Percentiles rank a stretch among this genome's conserved stretches.
Conservation (phyloP, 176 grass and related monocot species). For the Oryza glumipatula region DNA sequence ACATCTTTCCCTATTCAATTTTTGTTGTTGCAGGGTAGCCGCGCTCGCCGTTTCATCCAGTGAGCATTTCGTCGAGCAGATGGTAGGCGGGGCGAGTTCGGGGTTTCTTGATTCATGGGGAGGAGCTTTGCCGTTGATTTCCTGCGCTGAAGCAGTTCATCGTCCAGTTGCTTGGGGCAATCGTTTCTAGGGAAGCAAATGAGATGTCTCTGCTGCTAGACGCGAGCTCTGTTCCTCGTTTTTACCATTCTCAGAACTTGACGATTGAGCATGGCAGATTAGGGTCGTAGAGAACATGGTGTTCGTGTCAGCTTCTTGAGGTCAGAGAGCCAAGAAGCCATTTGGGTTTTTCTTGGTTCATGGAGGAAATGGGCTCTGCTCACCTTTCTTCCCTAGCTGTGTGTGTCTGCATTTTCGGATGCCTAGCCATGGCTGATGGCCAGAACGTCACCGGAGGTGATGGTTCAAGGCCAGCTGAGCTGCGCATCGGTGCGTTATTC, state of each 20-base stretch:
- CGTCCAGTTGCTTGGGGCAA: too few species aligned
- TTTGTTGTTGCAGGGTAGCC: neutral
- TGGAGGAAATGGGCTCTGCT: conserved; percentile 40
- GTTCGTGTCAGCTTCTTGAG: neutral
- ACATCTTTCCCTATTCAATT: neutral
- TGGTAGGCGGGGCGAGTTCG: neutral
- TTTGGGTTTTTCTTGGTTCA: neutral
- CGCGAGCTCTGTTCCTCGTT: neutral
- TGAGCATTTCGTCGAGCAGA: conserved; percentile 43
- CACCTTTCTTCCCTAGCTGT: conserved; percentile 29
- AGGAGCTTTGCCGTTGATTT: neutral
- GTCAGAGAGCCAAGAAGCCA: conserved; percentile 11
- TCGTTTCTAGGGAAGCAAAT: neutral
- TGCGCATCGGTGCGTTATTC: conserved; percentile 65
- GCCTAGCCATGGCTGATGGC: conserved; percentile 26
- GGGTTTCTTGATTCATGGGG: conserved; percentile 7
- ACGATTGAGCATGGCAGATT: neutral
- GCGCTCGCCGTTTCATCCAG: neutral
- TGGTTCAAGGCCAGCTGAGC: conserved; percentile 42
- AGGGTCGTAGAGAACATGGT: too few species aligned
- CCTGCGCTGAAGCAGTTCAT: neutral
- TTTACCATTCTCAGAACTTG: neutral
- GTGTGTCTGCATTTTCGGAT: conserved; percentile 31
- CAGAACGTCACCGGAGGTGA: conserved; percentile 27
- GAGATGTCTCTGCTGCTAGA: neutral